Evolutionary conservation across 208 protist genomes (phyloP).

Genomic region (Trypanosoma lewisi): DNA sequence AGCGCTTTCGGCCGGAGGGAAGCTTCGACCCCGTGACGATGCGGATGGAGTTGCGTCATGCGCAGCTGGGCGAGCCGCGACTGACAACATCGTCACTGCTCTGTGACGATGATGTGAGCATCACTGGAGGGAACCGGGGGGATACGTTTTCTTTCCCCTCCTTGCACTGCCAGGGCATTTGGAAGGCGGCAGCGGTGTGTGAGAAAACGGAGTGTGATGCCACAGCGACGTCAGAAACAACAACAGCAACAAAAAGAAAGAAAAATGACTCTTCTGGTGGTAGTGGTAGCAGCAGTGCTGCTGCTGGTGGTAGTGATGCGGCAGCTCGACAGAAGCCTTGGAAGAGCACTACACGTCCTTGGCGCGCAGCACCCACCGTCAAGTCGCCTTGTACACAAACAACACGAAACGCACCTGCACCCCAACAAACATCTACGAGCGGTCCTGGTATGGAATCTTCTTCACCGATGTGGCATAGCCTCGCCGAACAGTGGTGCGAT

Average conservation of each 20-base stretch:
- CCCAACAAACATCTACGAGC: background rate
- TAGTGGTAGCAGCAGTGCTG: too few species aligned
- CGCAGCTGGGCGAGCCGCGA: constrained; percentile 49
- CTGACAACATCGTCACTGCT: background rate
- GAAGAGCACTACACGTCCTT: constrained; percentile 11
- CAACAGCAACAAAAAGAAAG: background rate
- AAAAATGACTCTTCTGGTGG: too few species aligned
- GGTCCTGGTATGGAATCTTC: background rate
- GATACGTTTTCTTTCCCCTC: background rate
- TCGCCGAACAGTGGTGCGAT: constrained; percentile 24
- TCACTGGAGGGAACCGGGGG: background rate
- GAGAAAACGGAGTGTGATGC: background rate
- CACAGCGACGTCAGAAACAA: background rate
- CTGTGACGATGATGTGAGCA: background rate
- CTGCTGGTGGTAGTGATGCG: background rate
- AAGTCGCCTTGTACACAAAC: background rate
- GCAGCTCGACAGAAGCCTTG: constrained; percentile 1
- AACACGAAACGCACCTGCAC: background rate
- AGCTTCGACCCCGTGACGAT: constrained; percentile 44
- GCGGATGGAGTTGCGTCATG: constrained; percentile 39
- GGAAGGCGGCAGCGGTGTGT: constrained; percentile 8
- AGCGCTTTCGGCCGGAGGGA: constrained; percentile 40
- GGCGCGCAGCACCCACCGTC: constrained; percentile 6
- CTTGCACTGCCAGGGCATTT: constrained; percentile 1
- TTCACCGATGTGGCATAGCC: background rate